These are phyloP conservation scores for Fusarium fracticaudum DNA, from an alignment of 2,329 filamentous ascomycete species.

Conservation along the genomic window DNA sequence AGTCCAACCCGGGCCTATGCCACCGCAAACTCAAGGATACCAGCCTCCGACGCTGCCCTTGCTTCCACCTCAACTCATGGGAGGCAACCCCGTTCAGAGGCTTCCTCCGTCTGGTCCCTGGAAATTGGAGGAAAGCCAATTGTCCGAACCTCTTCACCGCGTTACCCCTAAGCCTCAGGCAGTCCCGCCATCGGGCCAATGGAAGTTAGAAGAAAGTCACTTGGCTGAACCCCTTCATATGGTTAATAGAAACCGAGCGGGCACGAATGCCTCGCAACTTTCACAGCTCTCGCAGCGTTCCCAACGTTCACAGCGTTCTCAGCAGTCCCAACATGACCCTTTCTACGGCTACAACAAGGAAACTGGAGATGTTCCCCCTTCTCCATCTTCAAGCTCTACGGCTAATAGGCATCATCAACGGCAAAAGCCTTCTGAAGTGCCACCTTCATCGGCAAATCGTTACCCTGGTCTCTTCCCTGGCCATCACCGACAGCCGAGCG, in stretches of 20 bases:
- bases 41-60: slow-evolving; percentile 34
- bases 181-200: slow-evolving; percentile 55
- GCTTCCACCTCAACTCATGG: slow-evolving; percentile 36
- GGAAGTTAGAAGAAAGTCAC: slow-evolving; percentile 65
- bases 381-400: slow-evolving; percentile 17
- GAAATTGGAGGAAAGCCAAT: slow-evolving; percentile 65
- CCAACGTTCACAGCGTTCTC: slow-evolving; percentile 28
- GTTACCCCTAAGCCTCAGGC: slow-evolving; percentile 45
- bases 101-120: slow-evolving; percentile 58
- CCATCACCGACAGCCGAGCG: slow-evolving; percentile 31
- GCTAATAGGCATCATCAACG: slow-evolving; percentile 35
- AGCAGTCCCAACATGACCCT: slow-evolving; percentile 42
- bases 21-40: slow-evolving; percentile 17
- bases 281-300: slow-evolving; percentile 37
- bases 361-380: slow-evolving; percentile 50
- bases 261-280: slow-evolving; percentile 36
- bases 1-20: slow-evolving; percentile 11
- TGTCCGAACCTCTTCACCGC: slow-evolving; percentile 59
- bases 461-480: slow-evolving; percentile 59
- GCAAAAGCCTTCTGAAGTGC: slow-evolving; percentile 50
- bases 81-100: slow-evolving; percentile 51
- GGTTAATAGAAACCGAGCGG: slow-evolving; percentile 47
- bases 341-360: slow-evolving; percentile 56
- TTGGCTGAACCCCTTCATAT: slow-evolving; percentile 59
- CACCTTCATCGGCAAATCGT: slow-evolving; percentile 61